phyloP scores from a whole-genome alignment of 1,284 basidiomycete species.

The Microbotryum silenes-acaulis region DNA sequence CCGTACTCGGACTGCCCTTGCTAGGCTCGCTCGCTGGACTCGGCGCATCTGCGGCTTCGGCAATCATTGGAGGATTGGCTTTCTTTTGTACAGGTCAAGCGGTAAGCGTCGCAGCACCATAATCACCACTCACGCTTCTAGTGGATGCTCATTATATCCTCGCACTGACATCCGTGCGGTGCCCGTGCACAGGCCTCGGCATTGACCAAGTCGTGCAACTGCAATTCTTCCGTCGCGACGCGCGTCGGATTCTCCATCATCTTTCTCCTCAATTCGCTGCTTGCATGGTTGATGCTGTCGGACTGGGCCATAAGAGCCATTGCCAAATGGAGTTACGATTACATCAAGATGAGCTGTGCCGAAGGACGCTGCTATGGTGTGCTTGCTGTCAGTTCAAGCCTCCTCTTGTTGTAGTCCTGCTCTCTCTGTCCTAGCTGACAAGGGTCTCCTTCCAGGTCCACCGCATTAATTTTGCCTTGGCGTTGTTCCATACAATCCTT shows the following conservation, averaged over 20 bases:
- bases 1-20: slow-evolving; percentile 77
- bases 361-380: slow-evolving; percentile 93
- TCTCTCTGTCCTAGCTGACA: neutral
- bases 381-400: slow-evolving; percentile 61
- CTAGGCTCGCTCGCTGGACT: slow-evolving; percentile 68
- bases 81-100: slow-evolving; percentile 39
- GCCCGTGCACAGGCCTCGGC: slow-evolving; percentile 68
- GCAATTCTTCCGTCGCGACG: slow-evolving; percentile 96
- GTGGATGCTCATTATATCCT: too few species aligned
- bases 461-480: slow-evolving; percentile 89
- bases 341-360: slow-evolving; percentile 95
- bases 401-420: neutral
- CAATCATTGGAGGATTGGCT: slow-evolving; percentile 40
- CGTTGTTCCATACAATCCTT: slow-evolving; percentile 79
- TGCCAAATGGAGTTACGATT: slow-evolving; percentile 88
- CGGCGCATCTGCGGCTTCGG: slow-evolving; percentile 53
- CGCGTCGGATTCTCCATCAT: slow-evolving; percentile 95
- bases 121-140: too few species aligned
- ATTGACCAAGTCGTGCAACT: slow-evolving; percentile 98
- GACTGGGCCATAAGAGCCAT: slow-evolving; percentile 78
- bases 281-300: slow-evolving; percentile 94
- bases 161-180: slow-evolving; percentile 5
- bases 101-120: slow-evolving; percentile 4
- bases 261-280: slow-evolving; percentile 88
- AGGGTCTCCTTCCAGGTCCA: slow-evolving; percentile 58